Base-by-base conservation (phyloP, 2,329 filamentous ascomycete species). In the Clarireedia monteithiana region DNA sequence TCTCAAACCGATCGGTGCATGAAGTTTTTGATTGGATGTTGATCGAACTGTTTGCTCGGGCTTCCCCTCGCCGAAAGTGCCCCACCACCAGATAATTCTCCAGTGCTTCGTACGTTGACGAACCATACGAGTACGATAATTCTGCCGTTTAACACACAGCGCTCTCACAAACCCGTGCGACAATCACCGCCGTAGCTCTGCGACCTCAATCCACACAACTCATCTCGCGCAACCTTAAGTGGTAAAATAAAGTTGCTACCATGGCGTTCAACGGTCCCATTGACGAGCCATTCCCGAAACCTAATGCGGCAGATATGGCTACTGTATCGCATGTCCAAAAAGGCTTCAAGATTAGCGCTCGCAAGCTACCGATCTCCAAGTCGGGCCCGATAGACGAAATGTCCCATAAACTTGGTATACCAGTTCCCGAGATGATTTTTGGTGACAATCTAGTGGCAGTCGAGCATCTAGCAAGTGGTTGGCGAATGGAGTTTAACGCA, bases 391-490 rank as follows among this genome's bases (percentile, higher is more conserved):
- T 99, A 68, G 91, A 96, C 68, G 82, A 82, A 39, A 89, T 99
- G 83, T 85, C 85, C 42, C 77, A 79, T 56, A 83, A 81, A 60
- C 79, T 99, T 53, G 85, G 85, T 30, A 96, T 99, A 68, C 84
- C 92, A 17, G 83, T 92, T 42, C 94, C 94, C 7, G 94, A 99
- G 75, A 99, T 99, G 94, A 99, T 99, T 62, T 99, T 99, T 69
- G 94, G 94, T 59, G 91, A 99, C 76, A 99, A 99, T 71, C 76
- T 87, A 57, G 85, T 95, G 42, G 75, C 82, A 6, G 79, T 99
- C 58, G 77, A 84, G 53, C 90, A 97, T 73, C 60, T 74, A n/a
- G 78, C 80, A 20, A 84, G 80, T n/a, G 82, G 84, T 46, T 99
- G 91, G 90, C 76, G 77, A 46, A 77, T 97, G 60, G 74, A 79